These are phyloP conservation scores for Scolecobasidium constrictum DNA, from an alignment of 2,329 filamentous ascomycete species.

Conservation along the genomic window DNA sequence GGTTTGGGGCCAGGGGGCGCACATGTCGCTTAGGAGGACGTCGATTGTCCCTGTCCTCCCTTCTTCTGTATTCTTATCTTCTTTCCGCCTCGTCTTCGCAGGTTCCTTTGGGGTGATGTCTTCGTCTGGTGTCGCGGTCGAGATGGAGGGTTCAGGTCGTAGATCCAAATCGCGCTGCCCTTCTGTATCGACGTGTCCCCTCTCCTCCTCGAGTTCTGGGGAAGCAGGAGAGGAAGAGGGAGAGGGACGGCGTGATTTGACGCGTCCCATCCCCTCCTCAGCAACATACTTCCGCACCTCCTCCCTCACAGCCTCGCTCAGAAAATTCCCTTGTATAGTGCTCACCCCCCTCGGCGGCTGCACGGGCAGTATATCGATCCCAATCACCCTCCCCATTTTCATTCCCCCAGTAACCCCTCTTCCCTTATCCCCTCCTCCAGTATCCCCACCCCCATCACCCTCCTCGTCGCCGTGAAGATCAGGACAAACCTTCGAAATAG, in stretches of 20 bases:
- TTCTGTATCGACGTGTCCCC: slow-evolving; percentile 53
- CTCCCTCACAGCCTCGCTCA: slow-evolving; percentile 61
- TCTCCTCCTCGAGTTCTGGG: slow-evolving; percentile 12
- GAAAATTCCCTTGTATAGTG: slow-evolving; percentile 88
- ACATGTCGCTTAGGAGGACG: slow-evolving; percentile 98
- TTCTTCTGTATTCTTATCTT: too few relatives aligned
- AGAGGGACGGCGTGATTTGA: too few relatives aligned
- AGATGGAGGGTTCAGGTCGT: not conserved
- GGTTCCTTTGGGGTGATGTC: too few relatives aligned
- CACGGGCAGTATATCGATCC: slow-evolving; percentile 88
- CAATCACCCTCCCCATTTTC: slow-evolving; percentile 78
- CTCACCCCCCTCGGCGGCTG: slow-evolving; percentile 87
- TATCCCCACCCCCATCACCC: too few relatives aligned
- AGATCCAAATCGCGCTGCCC: slow-evolving; percentile 29
- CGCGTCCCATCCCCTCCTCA: slow-evolving; percentile 49
- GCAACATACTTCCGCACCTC: slow-evolving; percentile 68
- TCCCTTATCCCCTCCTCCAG: too few relatives aligned
- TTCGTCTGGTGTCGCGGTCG: slow-evolving; percentile 3
- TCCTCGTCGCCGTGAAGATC: too few relatives aligned
- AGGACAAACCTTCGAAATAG: slow-evolving; percentile 4
- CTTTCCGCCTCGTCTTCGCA: too few relatives aligned
- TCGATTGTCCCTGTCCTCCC: too few relatives aligned
- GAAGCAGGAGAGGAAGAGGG: too few relatives aligned
- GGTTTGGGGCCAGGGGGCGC: slow-evolving; percentile 82
- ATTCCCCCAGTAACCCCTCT: too few relatives aligned